These are phyloP conservation scores for Cyclaneusma minus DNA, from an alignment of 2,329 filamentous ascomycete genomes.

Conservation along the genomic window DNA sequence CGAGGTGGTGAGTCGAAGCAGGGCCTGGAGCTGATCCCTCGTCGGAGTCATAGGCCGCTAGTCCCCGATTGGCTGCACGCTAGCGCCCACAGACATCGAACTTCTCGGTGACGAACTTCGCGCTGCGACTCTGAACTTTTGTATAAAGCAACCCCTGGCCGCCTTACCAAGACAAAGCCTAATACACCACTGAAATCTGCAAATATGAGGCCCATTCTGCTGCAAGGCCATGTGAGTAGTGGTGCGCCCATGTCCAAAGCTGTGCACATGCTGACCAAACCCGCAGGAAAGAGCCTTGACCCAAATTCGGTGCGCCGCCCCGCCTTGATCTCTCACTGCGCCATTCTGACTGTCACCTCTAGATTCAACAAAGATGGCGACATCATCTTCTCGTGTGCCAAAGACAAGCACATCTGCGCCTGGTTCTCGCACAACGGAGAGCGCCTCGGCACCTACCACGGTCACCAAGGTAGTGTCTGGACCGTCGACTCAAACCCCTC, in stretches of 20 bases:
- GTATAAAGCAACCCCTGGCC: conserved; percentile 2
- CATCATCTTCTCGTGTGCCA: conserved; percentile 86
- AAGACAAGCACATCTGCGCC: conserved; percentile 92
- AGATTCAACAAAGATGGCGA: conserved; percentile 93
- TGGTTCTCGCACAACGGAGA: conserved; percentile 98
- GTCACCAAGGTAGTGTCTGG: conserved; percentile 97
- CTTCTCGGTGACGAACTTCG: conserved; percentile 3
- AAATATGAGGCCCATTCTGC: conserved; percentile 91
- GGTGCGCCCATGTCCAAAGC: not conserved
- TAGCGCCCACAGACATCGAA: conserved; percentile 3
- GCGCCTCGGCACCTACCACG: conserved; percentile 88
- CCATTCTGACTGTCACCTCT: conserved; percentile 9
- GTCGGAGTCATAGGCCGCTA: too few species aligned
- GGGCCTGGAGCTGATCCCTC: too few species aligned
- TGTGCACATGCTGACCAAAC: conserved; percentile 11
- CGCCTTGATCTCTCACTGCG: conserved; percentile 5
- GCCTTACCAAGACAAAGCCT: conserved; percentile 2
- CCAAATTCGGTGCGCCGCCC: conserved; percentile 59
- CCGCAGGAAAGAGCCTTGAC: conserved; percentile 75
- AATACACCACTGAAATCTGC: conserved; percentile 10
- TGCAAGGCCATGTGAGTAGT: conserved; percentile 75
- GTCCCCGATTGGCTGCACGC: too few species aligned
- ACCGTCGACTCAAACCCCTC: conserved; percentile 94
- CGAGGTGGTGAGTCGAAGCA: too few species aligned
- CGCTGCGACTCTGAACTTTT: conserved; percentile 1